A percentile compares a stretch with the other conserved stretches of the same genome.
These are phyloP conservation scores for Phycomyces nitens DNA, from an alignment of 192 early-diverging fungal genomes.

Conservation along the genomic window DNA sequence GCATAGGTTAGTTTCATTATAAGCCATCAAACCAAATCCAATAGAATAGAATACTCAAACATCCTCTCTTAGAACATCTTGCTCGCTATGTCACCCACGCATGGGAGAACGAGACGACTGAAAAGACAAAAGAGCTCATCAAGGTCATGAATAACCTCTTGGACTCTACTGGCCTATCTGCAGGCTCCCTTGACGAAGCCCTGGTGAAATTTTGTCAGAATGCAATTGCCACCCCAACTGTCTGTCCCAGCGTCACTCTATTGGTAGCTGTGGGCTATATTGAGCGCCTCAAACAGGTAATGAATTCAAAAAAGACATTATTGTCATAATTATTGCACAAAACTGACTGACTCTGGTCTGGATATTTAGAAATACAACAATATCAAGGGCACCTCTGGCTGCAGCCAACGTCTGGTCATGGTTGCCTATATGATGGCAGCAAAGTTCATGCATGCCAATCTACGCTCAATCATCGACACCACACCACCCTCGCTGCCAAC, in stretches of 20 bases:
- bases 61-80: conserved; percentile 13
- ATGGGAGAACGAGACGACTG: conserved; percentile 13
- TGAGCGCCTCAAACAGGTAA: conserved; percentile 40
- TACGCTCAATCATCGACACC: conserved; percentile 21
- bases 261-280: conserved; percentile 46
- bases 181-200: conserved; percentile 15
- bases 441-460: conserved; percentile 35
- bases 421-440: conserved; percentile 49
- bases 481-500: neutral
- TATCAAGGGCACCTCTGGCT: conserved; percentile 41
- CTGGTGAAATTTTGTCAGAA: conserved; percentile 19
- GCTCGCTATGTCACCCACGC: conserved; percentile 16
- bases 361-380: conserved; percentile 47
- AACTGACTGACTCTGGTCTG: too few relatives aligned
- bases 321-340: too few relatives aligned
- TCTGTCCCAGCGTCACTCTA: conserved; percentile 42
- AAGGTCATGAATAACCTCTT: conserved; percentile 23
- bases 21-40: too few relatives aligned
- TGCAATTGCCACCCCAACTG: conserved; percentile 20
- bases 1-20: conserved; percentile 1
- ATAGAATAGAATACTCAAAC: too few relatives aligned
- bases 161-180: conserved; percentile 14
- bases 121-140: conserved; percentile 7
- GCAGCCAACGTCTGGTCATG: conserved; percentile 44
- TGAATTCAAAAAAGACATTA: too few relatives aligned